Evolutionary conservation across 2,329 filamentous ascomycete genomes (phyloP), one percentile per base, ranked within the genome.

Genomic region (Arthrinium puccinioides): DNA sequence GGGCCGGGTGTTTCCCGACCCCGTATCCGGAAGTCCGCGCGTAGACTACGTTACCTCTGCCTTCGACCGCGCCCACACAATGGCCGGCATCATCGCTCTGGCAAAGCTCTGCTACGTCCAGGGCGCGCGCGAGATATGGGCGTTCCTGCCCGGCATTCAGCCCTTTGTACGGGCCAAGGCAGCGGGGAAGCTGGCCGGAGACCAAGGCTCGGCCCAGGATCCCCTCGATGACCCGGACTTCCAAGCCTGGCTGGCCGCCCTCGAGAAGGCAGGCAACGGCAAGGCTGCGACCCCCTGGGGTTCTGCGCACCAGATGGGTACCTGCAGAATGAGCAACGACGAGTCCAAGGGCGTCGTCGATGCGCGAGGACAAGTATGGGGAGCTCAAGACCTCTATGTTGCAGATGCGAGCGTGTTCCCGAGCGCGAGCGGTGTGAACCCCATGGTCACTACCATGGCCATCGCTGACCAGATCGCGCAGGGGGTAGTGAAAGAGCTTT

Each of bases 291-390:
- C 68, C 16, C 55, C 63, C n/a, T 85, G 77, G 50, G 62, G 69
- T 21, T 83, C 78, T n/a, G 85, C 84, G 14, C 85, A 90, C 59
- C 85, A 89, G 63, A 89, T 89, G 84, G 82, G 84, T 16, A 77
- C 77, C 9, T 86, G 82, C 51, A 68, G 82, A 3, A 90, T 89
- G 85, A 77, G 76, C 41, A 64, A 66, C 29, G 59, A 57, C 44
- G 56, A 59, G 38, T 57, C 61, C 21, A 62, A 62, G 26, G 76
- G 77, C 20, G 78, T 80, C 10, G 79, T 82, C 3, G 74, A 81
- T 50, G 55, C 63, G 4, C 61, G 57, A 42, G 78, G 79, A 3
- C 65, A 56, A 44, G 76, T 87, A 6, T 89, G 82, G 81, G 82
- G 74, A 1, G 69, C 66, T 0, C 62, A 78, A 48, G 74, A 72